These are phyloP conservation scores for Scedosporium minutisporum DNA, from an alignment of 2,329 filamentous ascomycete species.

Conservation along the genomic window DNA sequence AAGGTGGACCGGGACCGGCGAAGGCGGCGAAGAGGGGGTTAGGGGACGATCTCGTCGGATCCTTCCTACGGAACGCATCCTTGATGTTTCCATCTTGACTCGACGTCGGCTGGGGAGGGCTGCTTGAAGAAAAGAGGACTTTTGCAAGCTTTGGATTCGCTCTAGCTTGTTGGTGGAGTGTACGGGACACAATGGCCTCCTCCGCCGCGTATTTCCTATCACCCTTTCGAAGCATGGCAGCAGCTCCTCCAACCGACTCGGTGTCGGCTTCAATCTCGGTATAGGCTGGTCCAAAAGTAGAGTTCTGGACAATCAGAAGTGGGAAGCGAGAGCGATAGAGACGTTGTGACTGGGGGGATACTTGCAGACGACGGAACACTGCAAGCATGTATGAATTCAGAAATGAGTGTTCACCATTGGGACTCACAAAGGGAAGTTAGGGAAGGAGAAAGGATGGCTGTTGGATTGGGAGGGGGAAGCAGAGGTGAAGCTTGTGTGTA, in stretches of 20 bases:
- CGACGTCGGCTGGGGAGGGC: constrained; percentile 25
- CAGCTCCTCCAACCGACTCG: neutral
- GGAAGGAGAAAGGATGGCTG: neutral
- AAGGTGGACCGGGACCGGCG: constrained; percentile 17
- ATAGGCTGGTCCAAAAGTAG: neutral
- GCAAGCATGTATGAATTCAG: neutral
- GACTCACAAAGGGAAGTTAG: neutral
- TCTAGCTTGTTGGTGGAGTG: constrained; percentile 16
- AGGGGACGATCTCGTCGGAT: constrained; percentile 23
- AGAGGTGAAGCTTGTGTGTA: neutral
- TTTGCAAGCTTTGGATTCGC: constrained; percentile 33
- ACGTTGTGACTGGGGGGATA: neutral
- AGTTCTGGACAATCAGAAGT: constrained; percentile 25
- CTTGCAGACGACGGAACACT: neutral
- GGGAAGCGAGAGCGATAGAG: constrained; percentile 14
- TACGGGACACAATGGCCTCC: constrained; percentile 1
- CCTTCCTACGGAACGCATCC: constrained; percentile 37
- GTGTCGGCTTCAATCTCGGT: neutral
- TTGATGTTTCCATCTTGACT: constrained; percentile 36
- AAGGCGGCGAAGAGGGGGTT: constrained; percentile 29
- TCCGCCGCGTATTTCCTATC: constrained; percentile 3
- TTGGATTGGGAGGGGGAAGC: neutral
- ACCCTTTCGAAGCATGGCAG: constrained; percentile 2
- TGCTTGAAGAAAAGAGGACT: constrained; percentile 49
- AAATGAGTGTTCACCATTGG: neutral